These are phyloP conservation scores for Salix brachista DNA, from an alignment of 345 rosid genomes.

Conservation along the genomic window DNA sequence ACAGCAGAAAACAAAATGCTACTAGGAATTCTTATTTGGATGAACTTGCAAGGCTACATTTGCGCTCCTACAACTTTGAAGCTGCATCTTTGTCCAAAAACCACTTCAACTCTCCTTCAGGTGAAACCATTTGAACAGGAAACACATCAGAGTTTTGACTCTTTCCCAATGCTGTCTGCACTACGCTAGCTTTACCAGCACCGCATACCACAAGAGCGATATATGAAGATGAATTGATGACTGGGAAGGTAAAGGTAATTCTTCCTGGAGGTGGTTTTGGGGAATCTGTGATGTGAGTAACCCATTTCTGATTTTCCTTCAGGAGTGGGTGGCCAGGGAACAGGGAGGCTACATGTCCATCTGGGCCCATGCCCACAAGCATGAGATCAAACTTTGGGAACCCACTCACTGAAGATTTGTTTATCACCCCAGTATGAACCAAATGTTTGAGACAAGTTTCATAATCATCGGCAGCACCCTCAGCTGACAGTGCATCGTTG, in stretches of 20 bases:
- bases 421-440: conserved; percentile 30
- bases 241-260: conserved; percentile 81
- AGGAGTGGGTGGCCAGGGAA: conserved; percentile 75
- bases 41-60: background rate
- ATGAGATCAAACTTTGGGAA: conserved; percentile 63
- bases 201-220: conserved; percentile 73
- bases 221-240: conserved; percentile 69
- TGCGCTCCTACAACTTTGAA: conserved; percentile 52
- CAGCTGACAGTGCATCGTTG: conserved; percentile 67
- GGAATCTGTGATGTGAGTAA: conserved; percentile 61
- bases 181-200: conserved; percentile 57
- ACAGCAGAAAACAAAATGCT: too few relatives aligned
- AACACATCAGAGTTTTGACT: conserved; percentile 31
- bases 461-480: conserved; percentile 86
- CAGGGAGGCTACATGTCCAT: conserved; percentile 73
- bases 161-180: conserved; percentile 45
- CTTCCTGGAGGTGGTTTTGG: conserved; percentile 88
- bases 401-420: conserved; percentile 44
- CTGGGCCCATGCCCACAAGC: background rate
- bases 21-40: too few relatives aligned
- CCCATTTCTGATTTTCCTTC: conserved; percentile 71
- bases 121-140: conserved; percentile 61
- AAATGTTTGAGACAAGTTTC: conserved; percentile 66
- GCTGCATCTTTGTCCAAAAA: conserved; percentile 77
- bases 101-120: conserved; percentile 79